Percentiles rank a stretch among this genome's conserved stretches.
Conservation (phyloP, 2,329 filamentous ascomycete species). For the Colletotrichum lindemuthianum region DNA sequence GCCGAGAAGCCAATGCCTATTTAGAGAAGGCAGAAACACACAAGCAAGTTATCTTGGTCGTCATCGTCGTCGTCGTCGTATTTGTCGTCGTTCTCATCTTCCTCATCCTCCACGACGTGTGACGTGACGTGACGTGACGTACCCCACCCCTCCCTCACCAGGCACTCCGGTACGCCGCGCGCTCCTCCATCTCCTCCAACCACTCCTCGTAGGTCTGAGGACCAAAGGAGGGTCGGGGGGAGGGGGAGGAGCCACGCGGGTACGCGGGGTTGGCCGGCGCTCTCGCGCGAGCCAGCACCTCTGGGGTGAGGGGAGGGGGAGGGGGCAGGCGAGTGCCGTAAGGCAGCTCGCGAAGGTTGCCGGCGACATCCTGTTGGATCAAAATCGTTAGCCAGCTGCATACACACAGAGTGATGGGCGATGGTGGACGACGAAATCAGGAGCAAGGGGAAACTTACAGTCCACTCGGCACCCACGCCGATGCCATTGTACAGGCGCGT, state of each 20-base stretch:
- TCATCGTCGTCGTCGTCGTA: no score
- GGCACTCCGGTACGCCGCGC: neutral
- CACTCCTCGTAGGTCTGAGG: slow-evolving; percentile 24
- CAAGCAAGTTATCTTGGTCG: no score
- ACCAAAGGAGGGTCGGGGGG: slow-evolving; percentile 3
- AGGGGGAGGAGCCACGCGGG: slow-evolving; percentile 22
- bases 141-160: neutral
- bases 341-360: slow-evolving; percentile 27
- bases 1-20: no score
- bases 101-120: no score
- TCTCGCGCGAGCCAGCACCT: slow-evolving; percentile 13
- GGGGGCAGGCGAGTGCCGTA: slow-evolving; percentile 16
- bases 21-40: no score
- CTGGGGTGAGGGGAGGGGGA: slow-evolving; percentile 24
- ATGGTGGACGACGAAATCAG: neutral
- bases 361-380: slow-evolving; percentile 19
- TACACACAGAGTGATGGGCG: neutral
- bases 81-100: neutral
- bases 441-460: neutral
- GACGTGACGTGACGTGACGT: no score
- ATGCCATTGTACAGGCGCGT: slow-evolving; percentile 16
- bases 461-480: slow-evolving; percentile 13
- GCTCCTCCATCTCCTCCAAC: slow-evolving; percentile 8
- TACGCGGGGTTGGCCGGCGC: slow-evolving; percentile 6
- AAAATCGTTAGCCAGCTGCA: neutral